These are phyloP conservation scores for Umbelopsis sp. DNA, from an alignment of 192 early-diverging fungal species.

Conservation along the genomic window DNA sequence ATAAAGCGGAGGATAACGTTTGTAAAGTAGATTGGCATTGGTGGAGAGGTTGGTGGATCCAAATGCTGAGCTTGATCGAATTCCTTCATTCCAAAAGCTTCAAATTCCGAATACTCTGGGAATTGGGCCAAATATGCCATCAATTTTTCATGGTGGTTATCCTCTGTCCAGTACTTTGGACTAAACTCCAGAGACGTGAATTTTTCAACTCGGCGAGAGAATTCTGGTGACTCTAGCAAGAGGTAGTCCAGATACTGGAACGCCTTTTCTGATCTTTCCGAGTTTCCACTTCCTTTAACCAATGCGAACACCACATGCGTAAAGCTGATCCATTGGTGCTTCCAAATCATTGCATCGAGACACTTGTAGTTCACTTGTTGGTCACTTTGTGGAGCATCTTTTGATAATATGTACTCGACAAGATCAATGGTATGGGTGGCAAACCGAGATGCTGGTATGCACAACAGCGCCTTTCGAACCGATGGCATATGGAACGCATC, in stretches of 20 bases:
- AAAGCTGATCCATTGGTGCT: slow-evolving; percentile 64
- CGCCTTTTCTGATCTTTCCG: slow-evolving; percentile 47
- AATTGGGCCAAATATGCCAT: slow-evolving; percentile 61
- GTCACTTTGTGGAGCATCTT: slow-evolving; percentile 22
- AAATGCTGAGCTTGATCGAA: slow-evolving; percentile 42
- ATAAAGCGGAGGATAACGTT: slow-evolving; percentile 67
- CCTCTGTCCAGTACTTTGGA: slow-evolving; percentile 72
- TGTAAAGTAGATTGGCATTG: slow-evolving; percentile 73
- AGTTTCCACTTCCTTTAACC: slow-evolving; percentile 58
- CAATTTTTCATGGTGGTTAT: slow-evolving; percentile 65
- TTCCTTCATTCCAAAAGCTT: slow-evolving; percentile 56
- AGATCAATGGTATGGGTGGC: slow-evolving; percentile 67
- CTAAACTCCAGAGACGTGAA: slow-evolving; percentile 68
- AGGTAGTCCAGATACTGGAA: slow-evolving; percentile 53
- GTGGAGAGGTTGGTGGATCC: slow-evolving; percentile 58
- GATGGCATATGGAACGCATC: slow-evolving; percentile 34
- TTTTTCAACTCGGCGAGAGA: slow-evolving; percentile 55
- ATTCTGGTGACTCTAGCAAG: slow-evolving; percentile 53
- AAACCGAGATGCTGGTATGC: slow-evolving; percentile 72
- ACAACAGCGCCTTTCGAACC: slow-evolving; percentile 65
- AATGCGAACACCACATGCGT: slow-evolving; percentile 73
- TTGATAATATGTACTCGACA: slow-evolving; percentile 62
- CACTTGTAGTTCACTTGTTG: slow-evolving; percentile 28
- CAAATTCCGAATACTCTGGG: slow-evolving; percentile 77
- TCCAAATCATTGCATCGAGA: slow-evolving; percentile 73